A percentile compares a stretch with the other conserved stretches of the same genome.
phyloP scores from a whole-genome alignment of 2,329 filamentous ascomycete species.

The Colletotrichum sp. region DNA sequence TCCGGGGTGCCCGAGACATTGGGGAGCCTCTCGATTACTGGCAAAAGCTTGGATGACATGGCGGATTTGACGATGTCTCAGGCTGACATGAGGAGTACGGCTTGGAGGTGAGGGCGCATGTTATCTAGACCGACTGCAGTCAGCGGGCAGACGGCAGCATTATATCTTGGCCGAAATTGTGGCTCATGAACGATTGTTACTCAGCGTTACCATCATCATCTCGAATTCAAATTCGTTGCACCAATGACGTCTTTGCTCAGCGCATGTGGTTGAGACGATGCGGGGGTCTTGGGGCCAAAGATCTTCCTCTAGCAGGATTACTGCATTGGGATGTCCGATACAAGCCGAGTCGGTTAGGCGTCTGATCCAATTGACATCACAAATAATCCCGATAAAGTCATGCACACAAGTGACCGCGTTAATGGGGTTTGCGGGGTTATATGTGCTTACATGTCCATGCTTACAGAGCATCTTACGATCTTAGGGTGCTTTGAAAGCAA shows the following conservation, averaged over 20 bases:
- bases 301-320: neutral
- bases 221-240: neutral
- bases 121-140: neutral
- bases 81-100: neutral
- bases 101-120: neutral
- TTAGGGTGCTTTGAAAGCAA: neutral
- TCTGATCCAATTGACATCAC: neutral
- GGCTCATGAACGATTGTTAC: neutral
- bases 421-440: neutral
- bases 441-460: neutral
- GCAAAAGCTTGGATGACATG: neutral
- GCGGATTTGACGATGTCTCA: neutral
- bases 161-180: neutral
- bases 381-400: neutral
- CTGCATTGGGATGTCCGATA: neutral
- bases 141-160: neutral
- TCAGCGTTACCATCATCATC: neutral
- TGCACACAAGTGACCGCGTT: neutral
- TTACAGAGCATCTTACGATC: neutral
- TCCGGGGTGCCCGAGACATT: conserved; percentile 24
- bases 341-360: neutral
- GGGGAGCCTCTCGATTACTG: neutral
- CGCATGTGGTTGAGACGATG: neutral
- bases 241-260: neutral
- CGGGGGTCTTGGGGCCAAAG: neutral